Evolutionary conservation across 2,329 filamentous ascomycete species (phyloP).

Genomic region (Venturiaceae sp.): DNA sequence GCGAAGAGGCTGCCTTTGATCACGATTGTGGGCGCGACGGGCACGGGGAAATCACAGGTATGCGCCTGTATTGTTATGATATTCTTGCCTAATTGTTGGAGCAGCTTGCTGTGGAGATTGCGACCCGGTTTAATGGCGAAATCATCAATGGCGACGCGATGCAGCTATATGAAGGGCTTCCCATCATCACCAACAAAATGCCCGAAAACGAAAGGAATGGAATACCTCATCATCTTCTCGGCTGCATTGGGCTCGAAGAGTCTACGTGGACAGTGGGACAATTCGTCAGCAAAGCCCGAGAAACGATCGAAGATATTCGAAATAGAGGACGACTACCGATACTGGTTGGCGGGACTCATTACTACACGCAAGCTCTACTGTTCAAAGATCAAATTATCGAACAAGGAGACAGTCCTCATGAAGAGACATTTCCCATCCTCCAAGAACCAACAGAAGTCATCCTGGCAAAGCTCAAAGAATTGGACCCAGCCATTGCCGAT

Average conservation of each 20-base stretch:
- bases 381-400: slow-evolving; percentile 63
- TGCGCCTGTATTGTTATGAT: slow-evolving; percentile 12
- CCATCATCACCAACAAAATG: slow-evolving; percentile 94
- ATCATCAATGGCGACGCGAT: slow-evolving; percentile 97
- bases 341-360: slow-evolving; percentile 88
- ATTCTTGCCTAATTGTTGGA: not conserved
- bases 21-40: slow-evolving; percentile 79
- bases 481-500: slow-evolving; percentile 83
- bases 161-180: slow-evolving; percentile 89
- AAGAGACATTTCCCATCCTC: slow-evolving; percentile 51
- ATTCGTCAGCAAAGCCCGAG: slow-evolving; percentile 62
- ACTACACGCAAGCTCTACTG: slow-evolving; percentile 83
- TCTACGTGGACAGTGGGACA: slow-evolving; percentile 74
- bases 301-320: slow-evolving; percentile 68
- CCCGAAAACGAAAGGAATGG: slow-evolving; percentile 62
- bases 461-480: slow-evolving; percentile 60
- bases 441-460: slow-evolving; percentile 62
- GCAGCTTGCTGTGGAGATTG: slow-evolving; percentile 83
- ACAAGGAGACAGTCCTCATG: slow-evolving; percentile 20
- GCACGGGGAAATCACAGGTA: slow-evolving; percentile 89
- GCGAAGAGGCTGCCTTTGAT: slow-evolving; percentile 39
- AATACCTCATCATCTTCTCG: slow-evolving; percentile 80
- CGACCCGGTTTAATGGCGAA: slow-evolving; percentile 75
- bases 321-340: slow-evolving; percentile 73
- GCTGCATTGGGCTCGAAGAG: slow-evolving; percentile 63